Conservation (phyloP, 495 filamentous ascomycete species). For the Penicillium verhagenii region DNA sequence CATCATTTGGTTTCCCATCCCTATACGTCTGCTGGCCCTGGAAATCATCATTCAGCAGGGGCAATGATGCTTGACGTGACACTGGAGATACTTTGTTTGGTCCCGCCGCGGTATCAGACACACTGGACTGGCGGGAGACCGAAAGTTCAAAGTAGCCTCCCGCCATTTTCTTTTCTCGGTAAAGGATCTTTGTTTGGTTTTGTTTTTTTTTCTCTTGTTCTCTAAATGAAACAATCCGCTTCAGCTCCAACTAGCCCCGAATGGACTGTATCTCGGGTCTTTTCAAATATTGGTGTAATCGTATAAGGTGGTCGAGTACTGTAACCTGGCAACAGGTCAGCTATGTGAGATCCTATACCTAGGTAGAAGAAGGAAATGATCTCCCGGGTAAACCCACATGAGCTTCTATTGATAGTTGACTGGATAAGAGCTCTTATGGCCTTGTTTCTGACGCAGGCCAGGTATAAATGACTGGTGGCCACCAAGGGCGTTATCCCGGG, state of each 20-base stretch:
- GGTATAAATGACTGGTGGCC: neutral
- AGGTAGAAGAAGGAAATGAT: constrained; percentile 4
- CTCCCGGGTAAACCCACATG: constrained; percentile 3
- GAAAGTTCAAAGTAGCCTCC: constrained; percentile 43
- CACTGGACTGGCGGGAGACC: constrained; percentile 30
- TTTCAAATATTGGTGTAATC: neutral
- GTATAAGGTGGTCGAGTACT: neutral
- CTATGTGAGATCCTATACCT: constrained; percentile 22
- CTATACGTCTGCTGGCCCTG: constrained; percentile 12
- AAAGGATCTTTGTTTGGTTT: neutral
- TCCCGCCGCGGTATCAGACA: constrained; percentile 29
- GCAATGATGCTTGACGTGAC: constrained; percentile 27
- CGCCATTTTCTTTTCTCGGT: constrained; percentile 28
- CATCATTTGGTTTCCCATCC: constrained; percentile 17
- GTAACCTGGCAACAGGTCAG: constrained; percentile 28
- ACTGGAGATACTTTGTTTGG: constrained; percentile 24
- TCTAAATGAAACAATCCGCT: neutral
- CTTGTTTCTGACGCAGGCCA: neutral
- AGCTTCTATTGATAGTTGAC: constrained; percentile 1
- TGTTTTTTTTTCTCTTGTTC: neutral
- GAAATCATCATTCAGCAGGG: constrained; percentile 22
- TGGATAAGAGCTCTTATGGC: neutral
- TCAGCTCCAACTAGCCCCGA: neutral
- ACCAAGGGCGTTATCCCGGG: neutral
- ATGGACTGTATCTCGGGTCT: neutral